Evolutionary conservation across 352 stramenopile species (phyloP).

Genomic region (Phytopythium litorale): DNA sequence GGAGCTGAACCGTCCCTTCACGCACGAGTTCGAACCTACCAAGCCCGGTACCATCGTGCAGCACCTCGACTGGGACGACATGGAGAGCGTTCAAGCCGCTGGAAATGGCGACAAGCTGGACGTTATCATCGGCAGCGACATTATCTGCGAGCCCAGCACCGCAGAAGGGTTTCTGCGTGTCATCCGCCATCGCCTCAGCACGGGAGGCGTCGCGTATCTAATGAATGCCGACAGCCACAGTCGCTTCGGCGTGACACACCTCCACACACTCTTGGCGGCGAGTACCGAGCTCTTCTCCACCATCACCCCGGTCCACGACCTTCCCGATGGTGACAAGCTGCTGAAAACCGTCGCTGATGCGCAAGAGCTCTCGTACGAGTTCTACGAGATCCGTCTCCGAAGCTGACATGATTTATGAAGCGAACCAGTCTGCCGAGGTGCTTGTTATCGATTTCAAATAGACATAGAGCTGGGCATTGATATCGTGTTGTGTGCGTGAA

Average conservation of each 20-base stretch:
- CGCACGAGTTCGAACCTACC: slow-evolving; percentile 45
- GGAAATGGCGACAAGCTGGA: slow-evolving; percentile 48
- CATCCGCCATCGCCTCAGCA: slow-evolving; percentile 52
- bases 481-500: not conserved
- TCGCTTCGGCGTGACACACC: slow-evolving; percentile 73
- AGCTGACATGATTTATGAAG: not conserved
- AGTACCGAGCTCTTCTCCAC: slow-evolving; percentile 57
- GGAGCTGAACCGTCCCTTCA: slow-evolving; percentile 69
- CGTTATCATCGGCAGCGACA: slow-evolving; percentile 81
- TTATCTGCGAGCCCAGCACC: slow-evolving; percentile 86
- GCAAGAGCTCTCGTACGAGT: slow-evolving; percentile 81
- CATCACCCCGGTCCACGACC: slow-evolving; percentile 62
- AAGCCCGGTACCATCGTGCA: slow-evolving; percentile 56
- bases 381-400: slow-evolving; percentile 71
- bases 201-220: slow-evolving; percentile 66
- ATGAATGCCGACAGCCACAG: slow-evolving; percentile 88
- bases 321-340: slow-evolving; percentile 54
- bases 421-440: not conserved
- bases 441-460: not conserved
- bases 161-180: slow-evolving; percentile 84
- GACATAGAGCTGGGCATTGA: slow-evolving; percentile 2
- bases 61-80: slow-evolving; percentile 72
- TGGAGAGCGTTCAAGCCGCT: slow-evolving; percentile 53
- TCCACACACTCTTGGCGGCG: slow-evolving; percentile 58
- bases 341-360: slow-evolving; percentile 76